Evolutionary conservation across 1,284 basidiomycete genomes (phyloP), one percentile per base, ranked within the genome.

Genomic region (Schizophyllum commune): DNA sequence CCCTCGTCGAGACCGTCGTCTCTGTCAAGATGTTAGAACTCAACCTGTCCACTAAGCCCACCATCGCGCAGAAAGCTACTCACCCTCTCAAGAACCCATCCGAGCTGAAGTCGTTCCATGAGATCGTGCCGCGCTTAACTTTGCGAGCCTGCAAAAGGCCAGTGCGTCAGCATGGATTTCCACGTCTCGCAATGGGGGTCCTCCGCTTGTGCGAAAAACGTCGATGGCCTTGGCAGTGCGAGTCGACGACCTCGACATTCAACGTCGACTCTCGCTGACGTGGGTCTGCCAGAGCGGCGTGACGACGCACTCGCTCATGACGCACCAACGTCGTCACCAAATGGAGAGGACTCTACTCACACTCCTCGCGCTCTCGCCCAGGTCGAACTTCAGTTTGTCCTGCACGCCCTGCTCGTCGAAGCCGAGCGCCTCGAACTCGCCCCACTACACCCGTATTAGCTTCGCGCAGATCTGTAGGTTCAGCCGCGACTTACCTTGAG

Each of bases 51-150:
- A 27, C 27, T 2, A 27, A 2, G 2, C 5, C 27, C 27, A 5
- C 5, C 27, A 27, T 27, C 27, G 27, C 5, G 27, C 5, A 27
- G 5, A 27, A 27, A 5, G 27, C 3, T 27, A 47, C 39, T 47
- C 39, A 47, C 39, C 17, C 39, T 20, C 92, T 85, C 17, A 86
- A 79, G 75, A 96, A 96, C 1, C 93, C 93, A 15, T 86, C 76
- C 0, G 80, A 72, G 17, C 91, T 91, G 70, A 96, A 96, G 71
- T 95, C 92, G 61, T 83, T 85, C 93, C 92, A 96, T 33, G 85
- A 84, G 67, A 96, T 80, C 0, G 93, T 94, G 59, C 84, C 74
- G 33, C 92, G 88, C 69, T 92, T 92, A 58, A 83, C 79, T 0
- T 83, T 68, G 47, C 85, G 86, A 62, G 84, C 80, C 91, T 93